A percentile compares a stretch with the other conserved stretches of the same genome.
These are phyloP conservation scores for Aspergillus phoenicis DNA, from an alignment of 2,329 filamentous ascomycete genomes.

Conservation along the genomic window DNA sequence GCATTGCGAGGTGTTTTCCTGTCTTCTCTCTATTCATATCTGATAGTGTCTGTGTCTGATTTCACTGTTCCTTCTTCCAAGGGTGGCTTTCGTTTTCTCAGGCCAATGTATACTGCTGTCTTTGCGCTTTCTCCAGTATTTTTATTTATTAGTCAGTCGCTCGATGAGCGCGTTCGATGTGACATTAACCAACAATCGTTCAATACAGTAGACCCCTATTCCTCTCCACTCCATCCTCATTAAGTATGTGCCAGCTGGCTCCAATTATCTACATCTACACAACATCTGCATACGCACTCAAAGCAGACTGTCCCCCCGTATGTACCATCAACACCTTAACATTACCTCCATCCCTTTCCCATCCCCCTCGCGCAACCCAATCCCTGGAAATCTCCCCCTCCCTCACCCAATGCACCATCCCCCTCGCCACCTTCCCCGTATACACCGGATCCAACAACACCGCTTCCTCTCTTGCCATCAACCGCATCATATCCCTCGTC, in stretches of 20 bases:
- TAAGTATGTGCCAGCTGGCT: too few relatives aligned
- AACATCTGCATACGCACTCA: slow-evolving; percentile 35
- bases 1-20: slow-evolving; percentile 7
- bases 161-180: not conserved
- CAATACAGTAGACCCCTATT: too few relatives aligned
- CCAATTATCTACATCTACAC: not conserved
- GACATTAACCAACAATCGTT: not conserved
- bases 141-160: not conserved
- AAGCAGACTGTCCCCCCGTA: slow-evolving; percentile 39
- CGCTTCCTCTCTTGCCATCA: slow-evolving; percentile 32
- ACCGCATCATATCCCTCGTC: slow-evolving; percentile 25
- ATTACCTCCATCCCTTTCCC: slow-evolving; percentile 27
- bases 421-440: slow-evolving; percentile 37
- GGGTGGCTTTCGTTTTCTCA: not conserved
- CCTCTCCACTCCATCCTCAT: too few relatives aligned
- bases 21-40: not conserved
- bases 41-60: not conserved
- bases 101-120: slow-evolving; percentile 4
- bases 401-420: slow-evolving; percentile 30
- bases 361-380: slow-evolving; percentile 3
- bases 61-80: not conserved
- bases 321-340: slow-evolving; percentile 42
- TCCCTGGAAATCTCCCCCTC: slow-evolving; percentile 24
- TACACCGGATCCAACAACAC: slow-evolving; percentile 41
- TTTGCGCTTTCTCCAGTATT: not conserved